Base-by-base conservation (phyloP, 1,284 basidiomycete genomes). In the Fomitopsis schrenkii region DNA sequence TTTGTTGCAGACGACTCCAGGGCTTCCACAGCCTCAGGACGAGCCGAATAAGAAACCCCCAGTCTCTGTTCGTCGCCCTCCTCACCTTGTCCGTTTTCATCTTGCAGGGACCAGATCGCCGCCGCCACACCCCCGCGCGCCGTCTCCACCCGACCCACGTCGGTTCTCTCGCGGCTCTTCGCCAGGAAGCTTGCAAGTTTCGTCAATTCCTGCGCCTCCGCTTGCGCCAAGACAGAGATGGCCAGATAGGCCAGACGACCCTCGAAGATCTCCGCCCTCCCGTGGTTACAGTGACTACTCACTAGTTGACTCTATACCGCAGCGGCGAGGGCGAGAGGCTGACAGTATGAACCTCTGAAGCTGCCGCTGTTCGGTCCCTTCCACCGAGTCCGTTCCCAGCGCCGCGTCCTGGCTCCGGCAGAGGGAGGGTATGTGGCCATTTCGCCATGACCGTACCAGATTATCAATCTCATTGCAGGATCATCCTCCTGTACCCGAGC, bases 31-130 rank as follows among this genome's bases (percentile, higher is more conserved):
- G 12, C 28, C 48, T 7, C 55, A 56, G 3, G 54, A 57, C n/a
- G 62, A 61, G 6, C 33, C 38, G 38, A 59, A 57, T 40, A 45
- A 62, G 41, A 59, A 55, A 15, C 63, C 63, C n/a, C n/a, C n/a
- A n/a, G 77, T 68, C 71, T 59, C 68, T 62, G 67, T 65, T 70
- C 69, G 73, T 75, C 76, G 73, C 64, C 67, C 66, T 70, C 62
- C 70, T 65, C 68, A 70, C 67, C 71, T 69, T 72, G 74, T 67
- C 72, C 67, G 70, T 67, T 76, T 79, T 79, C 67, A 75, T 79
- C 73, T 78, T 77, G 67, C 80, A 87, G 85, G 86, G 76, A 76
- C 76, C 66, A 80, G 81, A 70, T 83, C 83, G 44, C 78, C 80
- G 53, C 70, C 72, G 54, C 63, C 68, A 48, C 68, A 64, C 55